Percentiles rank a stretch among this genome's conserved stretches.
Conservation (phyloP, 495 filamentous ascomycete species). For the Barbatosphaeria neglecta region DNA sequence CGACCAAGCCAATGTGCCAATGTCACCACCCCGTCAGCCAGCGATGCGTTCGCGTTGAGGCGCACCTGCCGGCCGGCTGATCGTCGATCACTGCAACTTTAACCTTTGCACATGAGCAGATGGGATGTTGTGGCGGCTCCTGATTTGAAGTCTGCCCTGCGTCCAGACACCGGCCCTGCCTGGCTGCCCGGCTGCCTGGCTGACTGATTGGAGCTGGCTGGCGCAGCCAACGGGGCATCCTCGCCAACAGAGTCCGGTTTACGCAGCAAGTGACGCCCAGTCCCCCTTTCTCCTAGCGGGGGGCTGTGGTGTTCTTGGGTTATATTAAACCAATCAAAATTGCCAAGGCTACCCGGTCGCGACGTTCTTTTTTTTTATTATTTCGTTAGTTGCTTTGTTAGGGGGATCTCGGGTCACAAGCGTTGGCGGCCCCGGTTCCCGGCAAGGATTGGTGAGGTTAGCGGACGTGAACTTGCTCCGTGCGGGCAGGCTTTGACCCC, state of each 20-base stretch:
- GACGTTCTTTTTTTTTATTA: no score
- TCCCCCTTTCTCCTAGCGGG: background rate
- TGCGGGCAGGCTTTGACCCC: background rate
- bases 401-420: constrained; percentile 7
- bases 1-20: no score
- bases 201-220: no score
- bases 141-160: background rate
- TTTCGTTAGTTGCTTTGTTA: background rate
- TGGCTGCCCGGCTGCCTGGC: no score
- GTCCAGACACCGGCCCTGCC: no score
- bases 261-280: no score
- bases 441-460: no score
- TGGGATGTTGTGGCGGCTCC: background rate
- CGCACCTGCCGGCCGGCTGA: background rate
- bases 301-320: constrained; percentile 8
- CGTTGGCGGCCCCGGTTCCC: background rate
- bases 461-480: no score
- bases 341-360: constrained; percentile 7
- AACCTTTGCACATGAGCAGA: no score
- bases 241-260: no score
- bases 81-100: background rate
- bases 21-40: no score
- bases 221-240: no score
- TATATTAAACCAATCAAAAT: constrained; percentile 17
- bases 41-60: background rate